Base-by-base conservation (phyloP, 1,284 basidiomycete species). In the Microbotryum saponariae region DNA sequence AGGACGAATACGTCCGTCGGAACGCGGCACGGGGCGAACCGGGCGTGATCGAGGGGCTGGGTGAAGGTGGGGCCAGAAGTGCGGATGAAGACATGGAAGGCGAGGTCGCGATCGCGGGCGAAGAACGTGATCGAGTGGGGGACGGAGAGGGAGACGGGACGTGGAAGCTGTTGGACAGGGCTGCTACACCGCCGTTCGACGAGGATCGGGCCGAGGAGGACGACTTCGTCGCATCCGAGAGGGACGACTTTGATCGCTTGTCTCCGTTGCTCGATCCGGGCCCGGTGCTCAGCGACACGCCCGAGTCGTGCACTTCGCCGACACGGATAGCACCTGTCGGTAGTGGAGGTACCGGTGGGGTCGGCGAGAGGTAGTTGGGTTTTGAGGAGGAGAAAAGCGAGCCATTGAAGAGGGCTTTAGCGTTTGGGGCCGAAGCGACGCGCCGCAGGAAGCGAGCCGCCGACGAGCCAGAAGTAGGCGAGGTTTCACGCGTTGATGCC, bases 391-490 rank as follows among this genome's bases (percentile, higher is more conserved):
- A 67, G 42, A 69, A 64, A 44, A 70, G 61, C 7, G 68, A 64
- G 44, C 66, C 58, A 46, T 67, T 61, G 69, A 94, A 92, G 23
- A 97, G 79, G 49, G 87, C 87, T 76, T 97, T 98, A 53, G 91
- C 87, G 74, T 97, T 97, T 2, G 94, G 94, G 2, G 93, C 93
- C 25, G 91, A 96, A 2, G 93, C 91, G 51, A 97, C 94, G 47
- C 94, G 85, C 55, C 94, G 85, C 47, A 98, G 84, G 76, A 96
- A 91, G 33, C 91, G 84, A 54, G 86, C 82, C 9, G 89, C 87
- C 1, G 75, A 74, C 21, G 42, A 44, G 33, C 42, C 33, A 25
- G 54, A 45, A 21, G 37, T 6, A n/a, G 52, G 29, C 2, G 52
- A 27, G 3, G 12, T 5, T 42, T 42, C 37, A 42, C 16, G 37